These are phyloP conservation scores for Prunus davidiana DNA, from an alignment of 306 rosid genomes.

Conservation along the genomic window DNA sequence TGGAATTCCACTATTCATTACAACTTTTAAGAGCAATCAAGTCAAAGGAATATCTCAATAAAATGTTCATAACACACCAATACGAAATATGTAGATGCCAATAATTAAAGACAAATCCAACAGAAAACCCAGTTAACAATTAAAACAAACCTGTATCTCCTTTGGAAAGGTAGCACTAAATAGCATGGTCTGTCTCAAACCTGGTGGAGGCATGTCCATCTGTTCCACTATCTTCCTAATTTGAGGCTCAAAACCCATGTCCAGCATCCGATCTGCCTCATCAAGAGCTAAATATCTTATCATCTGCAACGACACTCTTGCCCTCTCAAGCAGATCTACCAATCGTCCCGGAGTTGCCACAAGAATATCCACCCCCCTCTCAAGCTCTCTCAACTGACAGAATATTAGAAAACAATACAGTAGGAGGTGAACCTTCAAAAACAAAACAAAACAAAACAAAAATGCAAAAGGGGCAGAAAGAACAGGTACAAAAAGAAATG, in stretches of 20 bases:
- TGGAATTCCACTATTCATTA: background rate
- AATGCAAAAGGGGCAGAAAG: background rate
- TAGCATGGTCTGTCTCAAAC: slow-evolving; percentile 72
- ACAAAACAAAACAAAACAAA: background rate
- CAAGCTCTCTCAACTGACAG: slow-evolving; percentile 69
- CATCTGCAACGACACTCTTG: slow-evolving; percentile 74
- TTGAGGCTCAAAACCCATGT: slow-evolving; percentile 97
- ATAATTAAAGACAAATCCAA: background rate
- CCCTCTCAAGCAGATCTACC: slow-evolving; percentile 87
- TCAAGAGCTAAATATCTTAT: slow-evolving; percentile 75
- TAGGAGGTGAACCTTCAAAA: slow-evolving; percentile 14
- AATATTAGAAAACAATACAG: background rate
- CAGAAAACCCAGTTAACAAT: background rate
- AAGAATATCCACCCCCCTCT: slow-evolving; percentile 87
- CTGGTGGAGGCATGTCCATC: slow-evolving; percentile 87
- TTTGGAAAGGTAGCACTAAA: slow-evolving; percentile 85
- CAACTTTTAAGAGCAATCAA: background rate
- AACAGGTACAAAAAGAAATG: background rate
- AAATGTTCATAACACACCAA: background rate
- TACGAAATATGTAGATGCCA: background rate
- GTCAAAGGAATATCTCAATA: background rate
- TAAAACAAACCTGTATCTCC: slow-evolving; percentile 73
- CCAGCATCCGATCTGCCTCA: slow-evolving; percentile 94
- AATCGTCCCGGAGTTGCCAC: slow-evolving; percentile 93
- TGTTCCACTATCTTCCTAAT: slow-evolving; percentile 81